These are phyloP conservation scores for Artemisia princeps DNA, from an alignment of 140 eudicot species.

Conservation along the genomic window DNA sequence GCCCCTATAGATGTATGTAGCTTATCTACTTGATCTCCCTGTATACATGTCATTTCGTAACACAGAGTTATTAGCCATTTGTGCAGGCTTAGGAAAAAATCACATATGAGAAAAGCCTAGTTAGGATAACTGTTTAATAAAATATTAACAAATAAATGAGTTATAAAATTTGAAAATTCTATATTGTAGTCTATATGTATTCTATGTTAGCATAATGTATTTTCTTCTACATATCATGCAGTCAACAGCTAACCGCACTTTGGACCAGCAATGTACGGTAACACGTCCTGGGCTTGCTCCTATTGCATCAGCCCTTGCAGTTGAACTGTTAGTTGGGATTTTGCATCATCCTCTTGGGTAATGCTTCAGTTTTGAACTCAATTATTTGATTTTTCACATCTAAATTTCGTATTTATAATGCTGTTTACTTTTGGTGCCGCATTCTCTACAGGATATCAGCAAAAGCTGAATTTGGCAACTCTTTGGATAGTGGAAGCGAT, in stretches of 20 bases:
- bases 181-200: background rate
- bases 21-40: conserved; percentile 6
- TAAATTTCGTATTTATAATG: background rate
- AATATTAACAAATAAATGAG: background rate
- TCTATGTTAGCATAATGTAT: too few relatives aligned
- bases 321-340: conserved; percentile 74
- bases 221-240: conserved; percentile 28
- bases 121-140: background rate
- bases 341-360: conserved; percentile 91
- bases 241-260: conserved; percentile 89
- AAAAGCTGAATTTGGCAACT: conserved; percentile 62
- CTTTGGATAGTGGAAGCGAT: conserved; percentile 35
- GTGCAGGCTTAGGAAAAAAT: background rate
- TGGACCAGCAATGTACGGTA: conserved; percentile 97
- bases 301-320: conserved; percentile 89
- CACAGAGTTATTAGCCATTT: background rate
- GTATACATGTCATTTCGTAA: background rate
- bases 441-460: conserved; percentile 58
- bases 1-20: conserved; percentile 84
- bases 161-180: background rate
- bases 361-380: background rate
- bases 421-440: background rate
- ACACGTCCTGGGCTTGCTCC: conserved; percentile 99
- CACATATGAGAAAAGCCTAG: background rate
- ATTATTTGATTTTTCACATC: background rate